Evolutionary conservation across 164 flowering plant species (phyloP), one percentile per base, ranked within the genome.

Genomic region (Aristolochia fimbriata): DNA sequence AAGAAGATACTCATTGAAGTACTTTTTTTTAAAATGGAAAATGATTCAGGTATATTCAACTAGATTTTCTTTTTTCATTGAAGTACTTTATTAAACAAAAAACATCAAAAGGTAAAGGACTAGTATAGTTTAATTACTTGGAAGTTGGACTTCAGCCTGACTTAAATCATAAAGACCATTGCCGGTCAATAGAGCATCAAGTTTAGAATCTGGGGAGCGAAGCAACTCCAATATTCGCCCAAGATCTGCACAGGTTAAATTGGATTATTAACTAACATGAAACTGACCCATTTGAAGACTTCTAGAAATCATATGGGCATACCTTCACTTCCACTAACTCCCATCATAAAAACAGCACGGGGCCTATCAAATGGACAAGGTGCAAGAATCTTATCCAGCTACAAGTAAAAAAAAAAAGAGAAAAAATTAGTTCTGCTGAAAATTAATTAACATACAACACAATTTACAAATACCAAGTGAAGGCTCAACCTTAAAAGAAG

Each of bases 361-460:
- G 99, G 99, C 76, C 93, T 82, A 65, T 80, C 57, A 68, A 93
- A 90, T 70, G 99, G 99, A 74, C 85, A 86, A 23, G 99, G 91
- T 69, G 63, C 30, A 19, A 93, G 91, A 49, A 93, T 63, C 72
- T 80, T 77, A 76, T 88, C 82, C 69, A 93, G 65, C 99, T 93
- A 87, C 75, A 78, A 70, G 53, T 65, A 4, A 51, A 47, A 57
- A 55, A n/a, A n/a, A n/a, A 12, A 30, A 31, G 24, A 45, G 20
- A 20, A 41, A 54, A 23, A 58, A 22, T 37, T 37, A 30, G 22
- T 53, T 24, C 17, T 49, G 19, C 33, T 9, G 43, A 54, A 16
- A 25, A 17, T 43, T 24, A 19, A 55, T 20, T 24, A 50, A 30
- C 21, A n/a, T 50, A n/a, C 24, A 30, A n/a, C 17, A 48, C 47